A percentile compares a stretch with the other conserved stretches of the same genome.
phyloP scores from a whole-genome alignment of 768 basidiomycete genomes.

The Lactifluus piperatus region DNA sequence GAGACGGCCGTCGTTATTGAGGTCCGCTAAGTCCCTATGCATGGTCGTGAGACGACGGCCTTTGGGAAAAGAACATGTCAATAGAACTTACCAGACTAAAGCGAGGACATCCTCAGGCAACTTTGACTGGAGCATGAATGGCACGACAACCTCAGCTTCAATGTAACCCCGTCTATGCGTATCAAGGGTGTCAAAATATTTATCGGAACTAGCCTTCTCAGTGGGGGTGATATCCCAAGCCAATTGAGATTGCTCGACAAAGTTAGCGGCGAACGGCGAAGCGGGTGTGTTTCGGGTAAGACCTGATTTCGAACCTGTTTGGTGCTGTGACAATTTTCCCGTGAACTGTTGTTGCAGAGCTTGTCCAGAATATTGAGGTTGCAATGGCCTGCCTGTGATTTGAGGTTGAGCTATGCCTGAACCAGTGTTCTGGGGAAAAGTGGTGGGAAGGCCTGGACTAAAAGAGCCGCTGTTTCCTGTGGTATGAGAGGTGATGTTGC shows the following conservation, averaged over 20 bases:
- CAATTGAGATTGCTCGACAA: slow-evolving; percentile 18
- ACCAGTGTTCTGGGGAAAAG: slow-evolving; percentile 57
- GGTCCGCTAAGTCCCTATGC: slow-evolving; percentile 85
- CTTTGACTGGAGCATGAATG: slow-evolving; percentile 89
- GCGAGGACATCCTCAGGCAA: slow-evolving; percentile 80
- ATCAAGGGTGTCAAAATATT: slow-evolving; percentile 79
- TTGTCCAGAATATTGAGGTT: slow-evolving; percentile 62
- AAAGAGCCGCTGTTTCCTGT: slow-evolving; percentile 53
- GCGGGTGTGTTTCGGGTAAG: slow-evolving; percentile 25
- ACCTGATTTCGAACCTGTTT: slow-evolving; percentile 21
- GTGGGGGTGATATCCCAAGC: slow-evolving; percentile 78
- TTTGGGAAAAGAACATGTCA: neutral
- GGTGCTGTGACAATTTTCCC: slow-evolving; percentile 7
- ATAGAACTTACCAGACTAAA: slow-evolving; percentile 67
- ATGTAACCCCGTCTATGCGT: slow-evolving; percentile 65
- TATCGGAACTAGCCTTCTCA: slow-evolving; percentile 74
- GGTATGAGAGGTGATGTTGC: slow-evolving; percentile 38
- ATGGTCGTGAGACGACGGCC: neutral
- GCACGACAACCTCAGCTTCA: slow-evolving; percentile 90
- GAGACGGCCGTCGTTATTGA: slow-evolving; percentile 78
- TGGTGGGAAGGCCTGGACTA: slow-evolving; percentile 42
- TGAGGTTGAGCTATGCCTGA: slow-evolving; percentile 27
- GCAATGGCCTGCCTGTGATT: slow-evolving; percentile 29
- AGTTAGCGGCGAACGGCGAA: slow-evolving; percentile 17
- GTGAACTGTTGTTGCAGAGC: slow-evolving; percentile 21